Percentiles rank a stretch among this genome's conserved stretches.
Conservation (phyloP, 805 yeast species). For the Candida patagonica region DNA sequence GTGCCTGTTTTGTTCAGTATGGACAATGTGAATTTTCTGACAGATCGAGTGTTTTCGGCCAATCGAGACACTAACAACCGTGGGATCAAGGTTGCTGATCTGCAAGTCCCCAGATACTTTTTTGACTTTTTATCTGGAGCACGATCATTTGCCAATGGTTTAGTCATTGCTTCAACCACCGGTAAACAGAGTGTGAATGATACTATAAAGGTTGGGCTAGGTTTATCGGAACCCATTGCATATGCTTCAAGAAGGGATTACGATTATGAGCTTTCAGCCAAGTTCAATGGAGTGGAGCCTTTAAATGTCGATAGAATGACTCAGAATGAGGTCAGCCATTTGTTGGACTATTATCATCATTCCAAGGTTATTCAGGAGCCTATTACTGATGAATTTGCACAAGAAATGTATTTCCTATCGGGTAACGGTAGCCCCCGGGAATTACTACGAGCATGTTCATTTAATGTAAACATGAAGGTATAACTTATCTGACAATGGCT, state of each 20-base stretch:
- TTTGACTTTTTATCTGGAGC: constrained; percentile 48
- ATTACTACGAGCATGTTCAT: constrained; percentile 32
- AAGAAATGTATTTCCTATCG: constrained; percentile 44
- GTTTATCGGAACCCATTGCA: constrained; percentile 41
- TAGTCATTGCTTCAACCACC: constrained; percentile 54
- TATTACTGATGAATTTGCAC: constrained; percentile 30
- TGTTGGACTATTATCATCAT: constrained; percentile 33
- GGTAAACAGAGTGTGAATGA: constrained; percentile 40
- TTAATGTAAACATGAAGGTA: no score
- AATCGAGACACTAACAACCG: constrained; percentile 51
- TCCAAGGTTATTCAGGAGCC: constrained; percentile 35
- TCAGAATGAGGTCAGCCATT: constrained; percentile 35
- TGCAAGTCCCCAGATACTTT: constrained; percentile 55
- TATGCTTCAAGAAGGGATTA: constrained; percentile 43
- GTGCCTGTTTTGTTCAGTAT: constrained; percentile 59
- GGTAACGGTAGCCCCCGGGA: constrained; percentile 62
- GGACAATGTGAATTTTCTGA: constrained; percentile 63
- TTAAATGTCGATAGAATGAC: constrained; percentile 37
- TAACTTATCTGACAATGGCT: no score
- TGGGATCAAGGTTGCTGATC: constrained; percentile 47
- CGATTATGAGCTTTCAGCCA: constrained; percentile 47
- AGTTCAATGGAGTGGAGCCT: constrained; percentile 33
- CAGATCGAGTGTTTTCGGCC: constrained; percentile 44
- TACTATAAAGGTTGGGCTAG: constrained; percentile 55
- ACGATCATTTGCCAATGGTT: constrained; percentile 47